Percentiles rank a stretch among this genome's conserved stretches.
Conservation (phyloP, 192 early-diverging fungal genomes). For the Coemansia sp. region DNA sequence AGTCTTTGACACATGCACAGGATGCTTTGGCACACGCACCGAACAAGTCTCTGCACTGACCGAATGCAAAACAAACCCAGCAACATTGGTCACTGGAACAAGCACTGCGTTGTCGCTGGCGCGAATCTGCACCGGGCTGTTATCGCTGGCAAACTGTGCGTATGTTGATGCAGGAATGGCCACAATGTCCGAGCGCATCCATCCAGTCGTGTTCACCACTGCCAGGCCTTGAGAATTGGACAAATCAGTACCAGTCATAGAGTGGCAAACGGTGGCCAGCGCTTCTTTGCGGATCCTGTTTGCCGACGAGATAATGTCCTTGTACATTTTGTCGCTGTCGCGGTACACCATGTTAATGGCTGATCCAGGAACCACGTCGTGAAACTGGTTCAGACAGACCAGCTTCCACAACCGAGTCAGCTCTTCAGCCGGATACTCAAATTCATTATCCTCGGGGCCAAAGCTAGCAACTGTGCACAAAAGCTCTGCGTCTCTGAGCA, state of each 20-base stretch:
- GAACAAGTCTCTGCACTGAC: slow-evolving; percentile 1
- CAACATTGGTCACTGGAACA: slow-evolving; percentile 30
- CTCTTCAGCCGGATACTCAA: slow-evolving; percentile 71
- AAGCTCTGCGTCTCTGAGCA: slow-evolving; percentile 86
- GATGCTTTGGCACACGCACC: slow-evolving; percentile 3
- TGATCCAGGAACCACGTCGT: slow-evolving; percentile 93
- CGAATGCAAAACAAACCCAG: slow-evolving; percentile 15
- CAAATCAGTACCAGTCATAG: neutral
- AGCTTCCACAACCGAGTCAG: slow-evolving; percentile 87
- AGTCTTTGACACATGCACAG: slow-evolving; percentile 27
- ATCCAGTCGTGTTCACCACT: slow-evolving; percentile 67
- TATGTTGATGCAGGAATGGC: slow-evolving; percentile 53
- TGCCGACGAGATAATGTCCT: slow-evolving; percentile 42
- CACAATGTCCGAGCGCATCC: slow-evolving; percentile 70
- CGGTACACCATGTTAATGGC: slow-evolving; percentile 87
- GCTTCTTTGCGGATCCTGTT: slow-evolving; percentile 49
- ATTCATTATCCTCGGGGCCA: slow-evolving; percentile 1
- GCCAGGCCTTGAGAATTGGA: slow-evolving; percentile 30
- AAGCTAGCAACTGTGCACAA: slow-evolving; percentile 56
- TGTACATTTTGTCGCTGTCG: slow-evolving; percentile 69
- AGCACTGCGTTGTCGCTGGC: slow-evolving; percentile 25
- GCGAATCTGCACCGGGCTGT: slow-evolving; percentile 24
- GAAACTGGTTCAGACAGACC: slow-evolving; percentile 92
- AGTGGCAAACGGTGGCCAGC: slow-evolving; percentile 39
- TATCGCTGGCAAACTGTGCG: neutral